These are phyloP conservation scores for Collybia sordida DNA, from an alignment of 768 basidiomycete genomes.

Conservation along the genomic window DNA sequence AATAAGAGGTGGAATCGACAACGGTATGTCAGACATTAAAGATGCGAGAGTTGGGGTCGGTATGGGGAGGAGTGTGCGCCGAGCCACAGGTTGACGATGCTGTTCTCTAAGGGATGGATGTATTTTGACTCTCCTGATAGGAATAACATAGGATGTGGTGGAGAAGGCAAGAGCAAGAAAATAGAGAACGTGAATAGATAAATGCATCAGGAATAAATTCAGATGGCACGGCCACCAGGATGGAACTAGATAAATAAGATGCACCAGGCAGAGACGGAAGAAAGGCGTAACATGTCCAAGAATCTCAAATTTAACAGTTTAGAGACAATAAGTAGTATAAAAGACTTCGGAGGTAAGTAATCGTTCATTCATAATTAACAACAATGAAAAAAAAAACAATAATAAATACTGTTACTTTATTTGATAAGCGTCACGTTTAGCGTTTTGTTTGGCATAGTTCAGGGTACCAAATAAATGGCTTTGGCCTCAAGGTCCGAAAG, in stretches of 20 bases:
- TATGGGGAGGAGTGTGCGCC: no score
- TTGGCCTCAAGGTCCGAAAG: neutral
- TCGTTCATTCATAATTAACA: no score
- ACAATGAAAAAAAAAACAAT: no score
- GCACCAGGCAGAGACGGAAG: neutral
- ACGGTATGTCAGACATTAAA: no score
- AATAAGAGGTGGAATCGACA: neutral
- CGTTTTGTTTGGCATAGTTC: neutral
- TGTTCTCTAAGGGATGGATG: no score
- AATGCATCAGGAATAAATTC: constrained; percentile 7
- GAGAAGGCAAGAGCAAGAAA: constrained; percentile 6
- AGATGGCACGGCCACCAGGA: constrained; percentile 9
- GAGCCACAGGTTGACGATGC: no score
- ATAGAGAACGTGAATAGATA: constrained; percentile 6
- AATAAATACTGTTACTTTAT: no score
- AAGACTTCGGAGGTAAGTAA: no score
- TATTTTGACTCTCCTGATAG: constrained; percentile 3
- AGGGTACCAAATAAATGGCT: neutral
- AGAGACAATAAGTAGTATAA: neutral
- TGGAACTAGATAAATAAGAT: neutral
- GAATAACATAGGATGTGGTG: constrained; percentile 7
- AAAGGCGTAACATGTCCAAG: neutral
- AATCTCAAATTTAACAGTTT: neutral
- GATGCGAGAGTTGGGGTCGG: no score
- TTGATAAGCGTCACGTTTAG: no score